A percentile compares a stretch with the other conserved stretches of the same genome.
Evolutionary conservation across 2,329 filamentous ascomycete genomes (phyloP).

Genomic region (Pseudocercospora pini-densiflorae): DNA sequence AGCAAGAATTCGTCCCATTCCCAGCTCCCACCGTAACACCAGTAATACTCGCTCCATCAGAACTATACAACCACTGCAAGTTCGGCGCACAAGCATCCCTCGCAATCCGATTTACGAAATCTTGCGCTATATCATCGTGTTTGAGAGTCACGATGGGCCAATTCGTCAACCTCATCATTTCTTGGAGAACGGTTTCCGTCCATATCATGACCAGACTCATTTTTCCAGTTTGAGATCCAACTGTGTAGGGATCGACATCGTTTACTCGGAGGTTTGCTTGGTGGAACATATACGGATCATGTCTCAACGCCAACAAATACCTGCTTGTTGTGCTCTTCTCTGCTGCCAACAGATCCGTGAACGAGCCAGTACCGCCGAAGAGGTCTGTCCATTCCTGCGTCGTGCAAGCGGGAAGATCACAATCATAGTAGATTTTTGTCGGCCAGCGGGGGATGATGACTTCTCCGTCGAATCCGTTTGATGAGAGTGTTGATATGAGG

Average conservation of each 20-base stretch:
- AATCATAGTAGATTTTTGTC: conserved; percentile 20
- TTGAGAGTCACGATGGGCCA: conserved; percentile 17
- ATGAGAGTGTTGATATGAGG: conserved; percentile 7
- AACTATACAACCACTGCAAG: background rate
- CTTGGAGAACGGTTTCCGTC: conserved; percentile 14
- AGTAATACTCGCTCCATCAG: background rate
- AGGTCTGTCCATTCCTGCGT: conserved; percentile 18
- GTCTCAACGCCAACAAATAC: conserved; percentile 9
- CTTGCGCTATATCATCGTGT: conserved; percentile 14
- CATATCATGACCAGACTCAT: conserved; percentile 18
- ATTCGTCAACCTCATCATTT: conserved; percentile 15
- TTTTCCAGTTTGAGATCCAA: conserved; percentile 3
- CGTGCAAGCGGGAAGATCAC: conserved; percentile 13
- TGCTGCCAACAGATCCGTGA: conserved; percentile 11
- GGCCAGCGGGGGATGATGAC: conserved; percentile 17
- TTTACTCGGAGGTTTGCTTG: conserved; percentile 18
- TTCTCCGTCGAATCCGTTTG: conserved; percentile 17
- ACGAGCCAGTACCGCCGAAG: conserved; percentile 9
- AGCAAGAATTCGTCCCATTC: conserved; percentile 8
- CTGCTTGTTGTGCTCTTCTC: conserved; percentile 13
- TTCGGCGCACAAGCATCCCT: conserved; percentile 13
- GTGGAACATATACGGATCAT: conserved; percentile 19
- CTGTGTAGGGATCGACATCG: conserved; percentile 9
- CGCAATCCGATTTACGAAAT: conserved; percentile 10
- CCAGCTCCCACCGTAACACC: conserved; percentile 1